Percentiles rank a stretch among this genome's conserved stretches.
Conservation (phyloP, 495 filamentous ascomycete genomes). For the Lichina pygmaea region DNA sequence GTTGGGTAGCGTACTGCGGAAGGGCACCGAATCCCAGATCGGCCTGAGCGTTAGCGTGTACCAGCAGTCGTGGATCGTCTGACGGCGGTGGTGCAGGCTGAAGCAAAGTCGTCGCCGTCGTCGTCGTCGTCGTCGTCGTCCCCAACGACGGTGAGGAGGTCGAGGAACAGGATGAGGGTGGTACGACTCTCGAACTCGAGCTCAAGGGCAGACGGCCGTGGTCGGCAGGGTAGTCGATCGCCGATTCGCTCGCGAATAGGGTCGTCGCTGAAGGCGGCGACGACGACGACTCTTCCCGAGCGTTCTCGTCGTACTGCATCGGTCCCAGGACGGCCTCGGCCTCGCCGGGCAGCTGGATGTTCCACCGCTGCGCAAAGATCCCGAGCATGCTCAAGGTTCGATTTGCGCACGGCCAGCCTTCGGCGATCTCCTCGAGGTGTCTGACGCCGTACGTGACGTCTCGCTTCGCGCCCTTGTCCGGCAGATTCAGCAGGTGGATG, state of each 20-base stretch:
- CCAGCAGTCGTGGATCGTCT: no score
- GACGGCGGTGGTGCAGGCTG: no score
- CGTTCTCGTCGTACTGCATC: constrained; percentile 1
- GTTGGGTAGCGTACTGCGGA: neutral
- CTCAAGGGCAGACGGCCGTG: no score
- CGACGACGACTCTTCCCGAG: constrained; percentile 2
- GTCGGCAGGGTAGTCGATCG: neutral
- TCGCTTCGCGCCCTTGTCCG: constrained; percentile 63
- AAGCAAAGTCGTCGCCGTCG: no score
- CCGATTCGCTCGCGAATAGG: neutral
- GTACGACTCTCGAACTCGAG: neutral
- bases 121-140: neutral
- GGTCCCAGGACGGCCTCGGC: constrained; percentile 45
- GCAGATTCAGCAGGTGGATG: constrained; percentile 78
- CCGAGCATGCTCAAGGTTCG: constrained; percentile 66
- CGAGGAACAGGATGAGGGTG: no score
- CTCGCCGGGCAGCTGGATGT: constrained; percentile 62
- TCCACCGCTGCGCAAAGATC: constrained; percentile 69
- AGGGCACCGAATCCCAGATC: neutral
- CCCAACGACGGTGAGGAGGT: neutral
- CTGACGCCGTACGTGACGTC: constrained; percentile 81
- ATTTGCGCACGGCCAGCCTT: constrained; percentile 77
- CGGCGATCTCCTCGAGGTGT: constrained; percentile 85
- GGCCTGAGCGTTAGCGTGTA: neutral
- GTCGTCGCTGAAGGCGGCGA: neutral